Conservation (phyloP, 2,329 filamentous ascomycete genomes). For the Penicillium capsulatum region DNA sequence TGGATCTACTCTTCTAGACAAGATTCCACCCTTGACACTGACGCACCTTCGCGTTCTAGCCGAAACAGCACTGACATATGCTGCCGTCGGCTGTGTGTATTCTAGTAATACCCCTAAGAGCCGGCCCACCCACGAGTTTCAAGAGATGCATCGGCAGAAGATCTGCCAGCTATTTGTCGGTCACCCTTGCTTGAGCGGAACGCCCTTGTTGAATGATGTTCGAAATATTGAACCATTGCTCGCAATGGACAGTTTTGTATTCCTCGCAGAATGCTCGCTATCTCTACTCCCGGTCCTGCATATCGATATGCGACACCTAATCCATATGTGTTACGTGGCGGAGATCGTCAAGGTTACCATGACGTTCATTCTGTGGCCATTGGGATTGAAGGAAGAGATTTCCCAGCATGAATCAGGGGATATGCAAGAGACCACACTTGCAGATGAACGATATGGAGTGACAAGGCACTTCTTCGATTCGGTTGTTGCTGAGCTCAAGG, state of each 20-base stretch:
- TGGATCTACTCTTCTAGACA: constrained; percentile 72
- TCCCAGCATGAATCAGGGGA: constrained; percentile 28
- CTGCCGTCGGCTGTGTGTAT: constrained; percentile 68
- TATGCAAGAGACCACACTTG: constrained; percentile 25
- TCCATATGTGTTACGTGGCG: constrained; percentile 82
- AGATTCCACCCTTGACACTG: constrained; percentile 75
- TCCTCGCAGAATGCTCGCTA: constrained; percentile 74
- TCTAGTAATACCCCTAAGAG: constrained; percentile 55
- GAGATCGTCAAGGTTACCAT: constrained; percentile 81
- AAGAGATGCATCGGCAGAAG: constrained; percentile 65
- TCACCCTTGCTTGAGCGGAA: constrained; percentile 40
- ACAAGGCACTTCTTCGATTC: constrained; percentile 38
- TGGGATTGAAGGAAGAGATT: constrained; percentile 35
- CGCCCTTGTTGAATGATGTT: constrained; percentile 33
- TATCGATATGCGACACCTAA: constrained; percentile 71
- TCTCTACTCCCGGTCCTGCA: constrained; percentile 64
- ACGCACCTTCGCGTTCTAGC: constrained; percentile 84
- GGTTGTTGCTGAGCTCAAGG: constrained; percentile 35
- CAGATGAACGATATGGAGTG: constrained; percentile 26
- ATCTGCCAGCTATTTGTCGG: constrained; percentile 70
- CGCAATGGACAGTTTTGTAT: constrained; percentile 46
- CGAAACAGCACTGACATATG: constrained; percentile 82
- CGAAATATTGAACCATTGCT: constrained; percentile 41
- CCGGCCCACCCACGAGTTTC: constrained; percentile 60
- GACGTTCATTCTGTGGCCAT: constrained; percentile 46